Base-by-base conservation (phyloP, 1,139 yeast species). In the Taphrina confusa region DNA sequence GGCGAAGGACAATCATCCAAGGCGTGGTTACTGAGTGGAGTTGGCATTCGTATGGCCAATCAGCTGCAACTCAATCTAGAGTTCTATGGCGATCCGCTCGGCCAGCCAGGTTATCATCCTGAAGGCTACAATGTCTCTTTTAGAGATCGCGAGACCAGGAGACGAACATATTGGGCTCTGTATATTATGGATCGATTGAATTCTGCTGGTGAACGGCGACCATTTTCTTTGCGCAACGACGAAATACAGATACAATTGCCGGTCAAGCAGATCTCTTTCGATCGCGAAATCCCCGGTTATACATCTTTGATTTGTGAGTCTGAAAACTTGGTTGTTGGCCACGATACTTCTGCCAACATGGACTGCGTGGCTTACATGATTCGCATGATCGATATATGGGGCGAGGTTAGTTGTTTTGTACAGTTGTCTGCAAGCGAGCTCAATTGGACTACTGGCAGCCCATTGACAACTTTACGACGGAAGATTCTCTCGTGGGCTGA, bases 101-200 rank as follows among this genome's bases (percentile, higher is more conserved):
- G 72, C 0, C 28, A 25, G 28, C 18, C 52, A 8, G 40, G 14
- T 4, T 33, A 25, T 4, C 34, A 37, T n/a, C 34, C 56, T 5
- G 18, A 45, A n/a, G 34, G 37, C 8, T 20, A 28, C 28, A 11
- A 22, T n/a, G 18, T 39, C 23, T 11, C 27, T 25, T 73, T 74
- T 71, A 63, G 70, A 20, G 74, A 73, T 40, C 68, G 72, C 27
- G 76, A 73, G 61, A 66, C 67, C 36, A 67, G 75, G 1, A 65
- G 76, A 22, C 64, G 75, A 31, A 71, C 75, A 0, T 73, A 71
- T 64, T 73, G 76, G 76, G 69, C 73, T 11, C 65, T 73, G 40
- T 68, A 72, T 18, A 71, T 70, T 4, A 65, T 73, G 33, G 76
- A 73, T 60, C 65, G 76, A 14, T 66, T 73, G 36, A 73, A 72